These are phyloP conservation scores for Neonectria coccinea DNA, from an alignment of 2,329 filamentous ascomycete genomes.

Conservation along the genomic window DNA sequence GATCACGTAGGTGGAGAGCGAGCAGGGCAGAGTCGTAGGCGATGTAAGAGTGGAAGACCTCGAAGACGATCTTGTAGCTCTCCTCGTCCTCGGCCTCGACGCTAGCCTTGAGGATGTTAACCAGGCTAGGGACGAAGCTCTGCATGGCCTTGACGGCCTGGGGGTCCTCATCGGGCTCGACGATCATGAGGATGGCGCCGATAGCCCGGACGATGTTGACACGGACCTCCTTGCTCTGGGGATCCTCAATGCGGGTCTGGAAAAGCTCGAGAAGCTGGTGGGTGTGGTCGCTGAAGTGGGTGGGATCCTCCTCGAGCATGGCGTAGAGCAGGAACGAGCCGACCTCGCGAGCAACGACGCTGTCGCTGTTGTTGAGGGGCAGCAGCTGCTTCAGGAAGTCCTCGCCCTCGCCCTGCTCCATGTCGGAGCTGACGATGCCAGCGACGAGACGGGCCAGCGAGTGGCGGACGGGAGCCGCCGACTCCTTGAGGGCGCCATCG, in stretches of 20 bases:
- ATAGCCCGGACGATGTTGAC: constrained; percentile 95
- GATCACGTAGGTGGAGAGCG: constrained; percentile 86
- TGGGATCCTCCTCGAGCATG: constrained; percentile 87
- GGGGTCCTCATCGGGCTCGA: constrained; percentile 88
- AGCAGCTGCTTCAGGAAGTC: constrained; percentile 84
- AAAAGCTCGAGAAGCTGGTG: constrained; percentile 85
- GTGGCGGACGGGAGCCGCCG: constrained; percentile 81
- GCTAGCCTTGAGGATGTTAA: constrained; percentile 86
- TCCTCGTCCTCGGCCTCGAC: constrained; percentile 87
- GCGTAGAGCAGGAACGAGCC: constrained; percentile 94
- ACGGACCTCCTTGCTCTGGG: constrained; percentile 90
- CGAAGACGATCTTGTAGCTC: constrained; percentile 88
- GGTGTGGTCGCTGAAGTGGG: constrained; percentile 85
- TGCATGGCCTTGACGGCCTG: constrained; percentile 81
- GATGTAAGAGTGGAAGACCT: constrained; percentile 96
- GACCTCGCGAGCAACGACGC: constrained; percentile 85
- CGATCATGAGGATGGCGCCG: constrained; percentile 85
- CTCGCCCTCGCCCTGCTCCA: constrained; percentile 79
- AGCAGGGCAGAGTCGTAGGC: constrained; percentile 89
- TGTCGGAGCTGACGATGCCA: constrained; percentile 85
- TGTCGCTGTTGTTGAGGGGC: constrained; percentile 80
- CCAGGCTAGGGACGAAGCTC: constrained; percentile 85
- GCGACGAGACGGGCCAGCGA: constrained; percentile 90
- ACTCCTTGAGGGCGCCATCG: constrained; percentile 84
- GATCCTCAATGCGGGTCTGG: constrained; percentile 86